phyloP scores from a whole-genome alignment of 2,329 filamentous ascomycete genomes.

The Karstenula rhodostoma region DNA sequence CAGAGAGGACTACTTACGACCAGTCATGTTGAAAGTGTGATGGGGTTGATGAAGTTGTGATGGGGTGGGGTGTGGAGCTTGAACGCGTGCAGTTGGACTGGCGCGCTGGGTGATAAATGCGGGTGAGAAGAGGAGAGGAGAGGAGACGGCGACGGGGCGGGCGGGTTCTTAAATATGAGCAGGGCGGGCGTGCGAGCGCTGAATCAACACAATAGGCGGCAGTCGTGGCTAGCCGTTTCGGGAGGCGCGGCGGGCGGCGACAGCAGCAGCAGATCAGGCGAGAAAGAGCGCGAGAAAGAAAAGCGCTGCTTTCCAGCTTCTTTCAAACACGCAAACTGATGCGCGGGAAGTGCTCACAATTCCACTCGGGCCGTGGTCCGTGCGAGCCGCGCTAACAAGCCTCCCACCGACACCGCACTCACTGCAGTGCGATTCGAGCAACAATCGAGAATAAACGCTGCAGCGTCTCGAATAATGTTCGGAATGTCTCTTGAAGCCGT shows the following conservation, averaged over 20 bases:
- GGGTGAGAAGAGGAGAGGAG: slow-evolving; percentile 27
- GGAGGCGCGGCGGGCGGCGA: slow-evolving; percentile 17
- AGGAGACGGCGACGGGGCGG: slow-evolving; percentile 21
- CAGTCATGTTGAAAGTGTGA: slow-evolving; percentile 52
- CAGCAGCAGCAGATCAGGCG: slow-evolving; percentile 27
- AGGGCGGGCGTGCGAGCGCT: slow-evolving; percentile 29
- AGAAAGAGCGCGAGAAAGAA: slow-evolving; percentile 27
- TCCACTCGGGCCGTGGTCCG: neutral
- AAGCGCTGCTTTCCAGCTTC: slow-evolving; percentile 30
- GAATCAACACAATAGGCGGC: slow-evolving; percentile 31
- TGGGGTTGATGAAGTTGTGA: slow-evolving; percentile 33
- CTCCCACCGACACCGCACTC: neutral
- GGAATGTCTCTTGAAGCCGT: neutral
- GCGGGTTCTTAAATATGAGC: slow-evolving; percentile 31
- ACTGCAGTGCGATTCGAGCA: neutral
- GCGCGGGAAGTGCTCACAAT: neutral
- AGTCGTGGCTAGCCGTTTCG: slow-evolving; percentile 32
- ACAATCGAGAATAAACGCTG: neutral
- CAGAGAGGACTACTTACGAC: slow-evolving; percentile 49
- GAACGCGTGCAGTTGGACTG: slow-evolving; percentile 17
- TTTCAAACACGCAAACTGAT: slow-evolving; percentile 13
- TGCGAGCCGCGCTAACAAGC: slow-evolving; percentile 10
- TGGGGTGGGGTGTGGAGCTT: slow-evolving; percentile 25
- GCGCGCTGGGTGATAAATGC: slow-evolving; percentile 21
- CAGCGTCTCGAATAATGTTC: neutral